A percentile compares a stretch with the other conserved stretches of the same genome.
phyloP scores from a whole-genome alignment of 352 stramenopile species.

The Globisporangium paddicum region DNA sequence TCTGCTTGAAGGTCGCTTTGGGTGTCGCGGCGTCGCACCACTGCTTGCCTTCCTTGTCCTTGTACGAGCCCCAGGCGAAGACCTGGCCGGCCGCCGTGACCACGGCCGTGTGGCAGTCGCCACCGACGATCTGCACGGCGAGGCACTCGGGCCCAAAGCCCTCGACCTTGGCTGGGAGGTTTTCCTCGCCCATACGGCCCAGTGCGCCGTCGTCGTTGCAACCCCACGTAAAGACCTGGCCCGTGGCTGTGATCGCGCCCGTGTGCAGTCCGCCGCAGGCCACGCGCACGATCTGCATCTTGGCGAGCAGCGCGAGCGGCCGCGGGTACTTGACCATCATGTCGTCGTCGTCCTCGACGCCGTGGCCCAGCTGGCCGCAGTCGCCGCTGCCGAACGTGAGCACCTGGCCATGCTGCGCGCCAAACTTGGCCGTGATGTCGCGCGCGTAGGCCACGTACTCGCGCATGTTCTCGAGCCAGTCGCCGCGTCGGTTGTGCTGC shows the following conservation, averaged over 20 bases:
- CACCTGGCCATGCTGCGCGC: constrained; percentile 32
- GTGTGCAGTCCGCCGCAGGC: constrained; percentile 91
- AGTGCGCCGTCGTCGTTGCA: constrained; percentile 91
- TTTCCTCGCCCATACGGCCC: constrained; percentile 78
- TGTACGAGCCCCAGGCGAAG: constrained; percentile 94
- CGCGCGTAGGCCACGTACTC: constrained; percentile 76
- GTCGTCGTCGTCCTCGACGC: constrained; percentile 73
- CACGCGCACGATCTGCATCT: constrained; percentile 57
- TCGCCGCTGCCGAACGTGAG: constrained; percentile 91
- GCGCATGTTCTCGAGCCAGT: constrained; percentile 73
- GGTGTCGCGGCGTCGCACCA: constrained; percentile 80
- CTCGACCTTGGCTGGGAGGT: constrained; percentile 55
- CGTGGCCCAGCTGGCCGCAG: constrained; percentile 90
- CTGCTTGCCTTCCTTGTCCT: constrained; percentile 95
- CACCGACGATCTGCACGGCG: constrained; percentile 79
- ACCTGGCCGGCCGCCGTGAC: constrained; percentile 88
- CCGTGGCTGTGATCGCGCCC: constrained; percentile 77
- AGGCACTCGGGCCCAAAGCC: constrained; percentile 43
- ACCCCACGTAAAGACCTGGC: constrained; percentile 94
- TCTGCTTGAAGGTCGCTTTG: constrained; percentile 77
- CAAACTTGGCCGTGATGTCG: constrained; percentile 59
- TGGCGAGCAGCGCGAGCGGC: constrained; percentile 35
- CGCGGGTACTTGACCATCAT: constrained; percentile 77
- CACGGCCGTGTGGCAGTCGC: constrained; percentile 94
- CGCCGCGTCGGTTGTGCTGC: constrained; percentile 51